Evolutionary conservation across 2,329 filamentous ascomycete species (phyloP), one percentile per base, ranked within the genome.

Genomic region (Xylaria sp.): DNA sequence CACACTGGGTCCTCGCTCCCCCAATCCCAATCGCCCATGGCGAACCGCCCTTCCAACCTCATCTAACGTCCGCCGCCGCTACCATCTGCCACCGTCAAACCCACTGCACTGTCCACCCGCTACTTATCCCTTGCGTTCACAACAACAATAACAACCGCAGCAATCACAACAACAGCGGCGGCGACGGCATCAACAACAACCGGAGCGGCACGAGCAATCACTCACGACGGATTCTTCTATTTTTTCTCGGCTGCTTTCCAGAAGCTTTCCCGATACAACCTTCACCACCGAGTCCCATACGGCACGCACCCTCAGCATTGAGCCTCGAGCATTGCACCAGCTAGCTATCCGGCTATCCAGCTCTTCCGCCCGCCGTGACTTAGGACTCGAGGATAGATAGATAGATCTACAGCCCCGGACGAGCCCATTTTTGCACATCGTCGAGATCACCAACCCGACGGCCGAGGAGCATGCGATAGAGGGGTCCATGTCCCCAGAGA

Each of bases 401-500:
- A 55, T 64, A 17, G 19, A 39, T 45, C 21, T 36, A 36, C 34
- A 36, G 11, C 57, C 67, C 55, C 56, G 21, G 36, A 61, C 36
- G 17, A 53, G 21, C 48, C 42, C 42, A 48, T 50, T 57, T 60
- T 11, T 55, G 61, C 59, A 58, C 61, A 50, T 59, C 32, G 24
- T 64, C 55, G 24, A 8, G 30, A 27, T 27, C 7, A n/a, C 48
- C 21, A 27, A n/a, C n/a, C 56, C 58, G 27, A 62, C 63, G 11
- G 27, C 68, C 21, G 50, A 53, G 65, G 71, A 73, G 71, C 56
- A 76, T 76, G 75, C 72, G 69, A 70, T 75, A 76, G 71, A 55
- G 62, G 60, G 63, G 24, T 59, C 64, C 21, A 42, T 47, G 42
- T 64, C 61, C 55, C 63, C 62, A 27, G 48, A 67, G 69, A 65